These are phyloP conservation scores for Dothidotthia symphoricarpi DNA, from an alignment of 2,329 filamentous ascomycete genomes.

Conservation along the genomic window DNA sequence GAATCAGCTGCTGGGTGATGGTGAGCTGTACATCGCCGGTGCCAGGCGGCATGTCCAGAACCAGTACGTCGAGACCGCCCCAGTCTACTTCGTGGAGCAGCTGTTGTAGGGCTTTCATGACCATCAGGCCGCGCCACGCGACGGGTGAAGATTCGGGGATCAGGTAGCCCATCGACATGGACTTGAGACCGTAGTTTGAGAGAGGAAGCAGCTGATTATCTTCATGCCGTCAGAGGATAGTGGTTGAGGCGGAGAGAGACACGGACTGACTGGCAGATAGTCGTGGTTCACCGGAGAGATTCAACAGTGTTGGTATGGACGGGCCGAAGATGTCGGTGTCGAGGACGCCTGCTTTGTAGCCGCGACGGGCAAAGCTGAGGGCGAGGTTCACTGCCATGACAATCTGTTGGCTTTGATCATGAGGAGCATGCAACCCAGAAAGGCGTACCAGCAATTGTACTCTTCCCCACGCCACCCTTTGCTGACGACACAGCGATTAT, in stretches of 20 bases:
- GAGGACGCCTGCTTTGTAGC: constrained; percentile 80
- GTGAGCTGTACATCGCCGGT: constrained; percentile 95
- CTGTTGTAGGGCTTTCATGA: constrained; percentile 95
- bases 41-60: constrained; percentile 88
- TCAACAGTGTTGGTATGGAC: constrained; percentile 85
- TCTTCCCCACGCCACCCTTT: constrained; percentile 98
- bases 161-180: constrained; percentile 98
- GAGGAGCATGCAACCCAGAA: background rate
- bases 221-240: constrained; percentile 34
- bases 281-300: constrained; percentile 75
- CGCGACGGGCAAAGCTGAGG: constrained; percentile 77
- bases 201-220: constrained; percentile 81
- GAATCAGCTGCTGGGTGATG: constrained; percentile 90
- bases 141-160: constrained; percentile 77
- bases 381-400: constrained; percentile 66
- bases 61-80: constrained; percentile 82
- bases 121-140: constrained; percentile 95
- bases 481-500: constrained; percentile 96
- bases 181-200: constrained; percentile 92
- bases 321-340: constrained; percentile 98
- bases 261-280: constrained; percentile 64
- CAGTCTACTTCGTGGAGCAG: constrained; percentile 93
- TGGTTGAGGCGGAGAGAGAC: background rate
- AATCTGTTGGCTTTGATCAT: constrained; percentile 3
- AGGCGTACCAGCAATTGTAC: constrained; percentile 73